phyloP scores from a whole-genome alignment of 768 basidiomycete genomes.

The Tricholoma terreum region DNA sequence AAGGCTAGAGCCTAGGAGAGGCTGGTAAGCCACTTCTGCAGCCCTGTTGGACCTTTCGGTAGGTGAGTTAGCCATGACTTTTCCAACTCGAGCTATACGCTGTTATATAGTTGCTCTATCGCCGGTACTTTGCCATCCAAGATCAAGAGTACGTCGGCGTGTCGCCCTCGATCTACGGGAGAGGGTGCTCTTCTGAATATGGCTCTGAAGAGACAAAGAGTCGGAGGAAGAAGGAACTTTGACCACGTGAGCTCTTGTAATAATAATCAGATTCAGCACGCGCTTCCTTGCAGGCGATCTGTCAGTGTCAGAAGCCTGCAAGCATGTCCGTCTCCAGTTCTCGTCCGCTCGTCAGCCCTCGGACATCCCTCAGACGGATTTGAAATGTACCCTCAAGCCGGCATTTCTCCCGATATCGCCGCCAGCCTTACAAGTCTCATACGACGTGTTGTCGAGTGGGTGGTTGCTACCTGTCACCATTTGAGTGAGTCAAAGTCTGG shows the following conservation, averaged over 20 bases:
- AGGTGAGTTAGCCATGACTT: too few relatives aligned
- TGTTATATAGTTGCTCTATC: too few relatives aligned
- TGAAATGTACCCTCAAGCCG: neutral
- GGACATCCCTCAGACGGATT: neutral
- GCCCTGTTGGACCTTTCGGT: too few relatives aligned
- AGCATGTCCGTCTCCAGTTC: neutral
- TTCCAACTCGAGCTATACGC: too few relatives aligned
- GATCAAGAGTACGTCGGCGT: too few relatives aligned
- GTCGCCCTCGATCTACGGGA: too few relatives aligned
- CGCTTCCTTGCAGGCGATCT: neutral
- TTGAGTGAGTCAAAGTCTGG: conserved; percentile 3
- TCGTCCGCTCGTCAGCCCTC: neutral
- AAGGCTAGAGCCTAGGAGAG: too few relatives aligned
- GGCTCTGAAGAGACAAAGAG: too few relatives aligned
- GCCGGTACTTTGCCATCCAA: too few relatives aligned
- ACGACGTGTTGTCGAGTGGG: conserved; percentile 5
- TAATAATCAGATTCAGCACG: neutral
- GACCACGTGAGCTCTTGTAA: neutral
- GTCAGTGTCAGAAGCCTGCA: neutral
- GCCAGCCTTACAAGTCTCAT: conserved; percentile 2
- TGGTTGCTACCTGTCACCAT: neutral
- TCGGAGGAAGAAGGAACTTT: too few relatives aligned
- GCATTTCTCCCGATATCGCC: neutral
- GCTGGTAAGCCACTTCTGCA: too few relatives aligned
- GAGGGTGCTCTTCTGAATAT: too few relatives aligned